A percentile compares a stretch with the other conserved stretches of the same genome.
Conservation (phyloP, 1,139 yeast genomes). For the Kodamaea derodonti region DNA sequence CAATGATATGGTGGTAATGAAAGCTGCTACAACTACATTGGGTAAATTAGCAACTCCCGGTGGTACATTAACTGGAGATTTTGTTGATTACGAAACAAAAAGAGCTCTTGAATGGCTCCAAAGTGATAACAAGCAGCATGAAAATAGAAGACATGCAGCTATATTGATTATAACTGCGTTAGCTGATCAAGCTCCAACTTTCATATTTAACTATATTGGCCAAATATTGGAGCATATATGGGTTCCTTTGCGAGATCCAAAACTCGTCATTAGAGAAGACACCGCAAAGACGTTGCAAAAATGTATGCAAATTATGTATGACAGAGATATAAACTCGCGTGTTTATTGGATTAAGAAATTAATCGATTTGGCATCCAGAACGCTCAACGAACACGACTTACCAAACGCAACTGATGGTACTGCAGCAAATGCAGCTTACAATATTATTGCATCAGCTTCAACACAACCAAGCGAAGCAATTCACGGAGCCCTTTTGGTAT, state of each 20-base stretch:
- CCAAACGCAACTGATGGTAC: slow-evolving; percentile 5
- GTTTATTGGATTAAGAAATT: slow-evolving; percentile 72
- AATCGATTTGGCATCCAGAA: slow-evolving; percentile 54
- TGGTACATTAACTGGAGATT: slow-evolving; percentile 83
- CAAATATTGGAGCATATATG: slow-evolving; percentile 80
- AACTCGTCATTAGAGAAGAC: slow-evolving; percentile 70
- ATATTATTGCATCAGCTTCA: slow-evolving; percentile 23
- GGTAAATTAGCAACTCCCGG: slow-evolving; percentile 90
- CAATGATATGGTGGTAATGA: slow-evolving; percentile 79
- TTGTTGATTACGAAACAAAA: slow-evolving; percentile 89
- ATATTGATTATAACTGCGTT: slow-evolving; percentile 77
- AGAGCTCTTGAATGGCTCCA: slow-evolving; percentile 90
- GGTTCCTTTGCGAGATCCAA: slow-evolving; percentile 81
- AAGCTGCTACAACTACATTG: slow-evolving; percentile 77
- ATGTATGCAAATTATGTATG: slow-evolving; percentile 74
- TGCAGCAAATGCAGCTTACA: slow-evolving; percentile 20
- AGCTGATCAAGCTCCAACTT: slow-evolving; percentile 84
- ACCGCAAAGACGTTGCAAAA: slow-evolving; percentile 79
- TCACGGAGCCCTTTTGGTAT: slow-evolving; percentile 83
- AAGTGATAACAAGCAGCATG: slow-evolving; percentile 69
- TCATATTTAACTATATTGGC: slow-evolving; percentile 72
- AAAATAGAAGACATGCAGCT: slow-evolving; percentile 85
- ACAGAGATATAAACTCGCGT: slow-evolving; percentile 70
- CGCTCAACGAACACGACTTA: slow-evolving; percentile 25
- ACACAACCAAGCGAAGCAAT: slow-evolving; percentile 58